These are phyloP conservation scores for Mycena pura DNA, from an alignment of 768 basidiomycete genomes.

Conservation along the genomic window DNA sequence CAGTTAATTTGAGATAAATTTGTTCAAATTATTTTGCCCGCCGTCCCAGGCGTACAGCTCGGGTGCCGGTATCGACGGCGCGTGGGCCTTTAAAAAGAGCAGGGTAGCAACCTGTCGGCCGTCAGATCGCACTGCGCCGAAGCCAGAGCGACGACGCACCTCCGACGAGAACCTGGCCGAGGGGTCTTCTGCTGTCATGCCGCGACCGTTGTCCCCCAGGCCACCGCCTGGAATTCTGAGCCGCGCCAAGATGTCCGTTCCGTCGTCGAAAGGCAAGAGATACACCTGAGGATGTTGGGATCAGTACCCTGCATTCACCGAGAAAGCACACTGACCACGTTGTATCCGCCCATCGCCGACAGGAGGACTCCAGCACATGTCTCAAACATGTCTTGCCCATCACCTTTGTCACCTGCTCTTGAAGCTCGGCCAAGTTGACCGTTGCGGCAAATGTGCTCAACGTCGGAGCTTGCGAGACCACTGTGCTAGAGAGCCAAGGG, in stretches of 20 bases:
- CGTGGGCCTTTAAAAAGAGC: neutral
- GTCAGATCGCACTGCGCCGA: neutral
- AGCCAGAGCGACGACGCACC: conserved; percentile 43
- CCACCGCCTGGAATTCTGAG: neutral
- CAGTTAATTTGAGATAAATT: too few relatives aligned
- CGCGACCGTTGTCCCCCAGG: neutral
- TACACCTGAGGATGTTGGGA: neutral
- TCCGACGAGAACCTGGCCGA: conserved; percentile 53
- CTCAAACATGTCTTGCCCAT: neutral
- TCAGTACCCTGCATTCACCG: neutral
- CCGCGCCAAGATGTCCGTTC: neutral
- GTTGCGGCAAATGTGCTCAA: neutral
- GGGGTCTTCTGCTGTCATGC: neutral
- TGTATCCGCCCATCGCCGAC: neutral
- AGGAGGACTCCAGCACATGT: neutral
- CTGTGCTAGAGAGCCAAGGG: too few relatives aligned
- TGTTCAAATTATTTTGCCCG: too few relatives aligned
- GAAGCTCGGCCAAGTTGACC: neutral
- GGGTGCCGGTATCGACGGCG: neutral
- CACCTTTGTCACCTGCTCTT: neutral
- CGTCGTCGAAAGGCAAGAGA: neutral
- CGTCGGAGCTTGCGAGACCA: neutral
- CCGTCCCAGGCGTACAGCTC: neutral
- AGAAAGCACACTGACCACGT: neutral
- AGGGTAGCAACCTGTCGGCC: neutral